These are phyloP conservation scores for Verbascum thapsus DNA, from an alignment of 257 asterid genomes.

Conservation along the genomic window DNA sequence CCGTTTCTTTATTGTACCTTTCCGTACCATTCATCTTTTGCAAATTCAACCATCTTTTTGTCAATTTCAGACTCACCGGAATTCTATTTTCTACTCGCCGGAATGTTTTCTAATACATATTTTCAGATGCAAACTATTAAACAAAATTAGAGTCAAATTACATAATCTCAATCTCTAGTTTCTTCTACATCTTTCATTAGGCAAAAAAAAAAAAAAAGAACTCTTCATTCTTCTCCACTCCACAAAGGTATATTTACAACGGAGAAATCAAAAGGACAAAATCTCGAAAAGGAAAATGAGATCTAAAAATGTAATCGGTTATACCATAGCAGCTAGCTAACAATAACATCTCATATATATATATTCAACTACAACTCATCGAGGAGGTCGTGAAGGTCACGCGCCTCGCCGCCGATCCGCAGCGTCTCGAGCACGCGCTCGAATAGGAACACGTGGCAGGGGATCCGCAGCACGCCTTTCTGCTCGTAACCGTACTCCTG, in stretches of 20 bases:
- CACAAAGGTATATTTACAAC: slow-evolving; percentile 38
- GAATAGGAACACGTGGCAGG: slow-evolving; percentile 56
- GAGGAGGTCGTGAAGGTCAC: slow-evolving; percentile 43
- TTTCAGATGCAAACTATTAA: too few species aligned
- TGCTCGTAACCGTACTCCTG: slow-evolving; percentile 61
- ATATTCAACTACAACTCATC: slow-evolving; percentile 34
- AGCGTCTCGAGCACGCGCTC: slow-evolving; percentile 58
- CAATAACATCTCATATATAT: too few species aligned
- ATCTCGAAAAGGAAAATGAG: background rate
- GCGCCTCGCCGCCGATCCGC: slow-evolving; percentile 34
- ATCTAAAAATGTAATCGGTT: background rate
- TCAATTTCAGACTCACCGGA: too few species aligned
- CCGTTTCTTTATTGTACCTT: slow-evolving; percentile 33
- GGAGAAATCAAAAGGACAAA: slow-evolving; percentile 27
- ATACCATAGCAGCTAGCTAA: slow-evolving; percentile 25
- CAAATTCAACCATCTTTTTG: slow-evolving; percentile 20
- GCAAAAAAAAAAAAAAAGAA: slow-evolving; percentile 30
- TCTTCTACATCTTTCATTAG: too few species aligned
- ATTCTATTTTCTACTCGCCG: too few species aligned
- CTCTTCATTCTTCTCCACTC: slow-evolving; percentile 34
- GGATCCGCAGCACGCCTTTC: slow-evolving; percentile 54
- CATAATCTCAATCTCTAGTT: too few species aligned
- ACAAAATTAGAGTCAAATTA: too few species aligned
- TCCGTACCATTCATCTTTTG: slow-evolving; percentile 30
- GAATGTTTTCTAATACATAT: too few species aligned